Evolutionary conservation across 2,329 filamentous ascomycete genomes (phyloP).

Genomic region (Neonectria magnoliae): DNA sequence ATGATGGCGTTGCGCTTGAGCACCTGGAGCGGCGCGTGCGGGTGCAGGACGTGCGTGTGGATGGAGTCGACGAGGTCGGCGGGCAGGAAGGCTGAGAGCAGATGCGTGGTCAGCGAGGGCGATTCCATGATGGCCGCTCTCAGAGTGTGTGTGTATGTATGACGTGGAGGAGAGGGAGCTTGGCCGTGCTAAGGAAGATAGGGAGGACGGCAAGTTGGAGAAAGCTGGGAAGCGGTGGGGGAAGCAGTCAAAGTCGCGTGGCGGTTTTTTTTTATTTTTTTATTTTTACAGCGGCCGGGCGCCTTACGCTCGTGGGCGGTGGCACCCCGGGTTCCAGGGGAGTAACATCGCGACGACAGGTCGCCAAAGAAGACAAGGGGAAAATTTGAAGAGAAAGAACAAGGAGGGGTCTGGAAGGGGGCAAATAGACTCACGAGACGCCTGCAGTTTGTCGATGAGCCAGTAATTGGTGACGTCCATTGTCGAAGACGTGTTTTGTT

Average conservation of each 20-base stretch:
- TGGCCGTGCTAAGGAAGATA: background rate
- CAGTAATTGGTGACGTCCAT: slow-evolving; percentile 6
- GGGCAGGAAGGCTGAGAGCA: slow-evolving; percentile 55
- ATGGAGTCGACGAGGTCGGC: slow-evolving; percentile 56
- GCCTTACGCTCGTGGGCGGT: background rate
- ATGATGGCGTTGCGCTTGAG: slow-evolving; percentile 48
- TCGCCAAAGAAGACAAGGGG: background rate
- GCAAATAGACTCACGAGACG: background rate
- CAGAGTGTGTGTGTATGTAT: background rate
- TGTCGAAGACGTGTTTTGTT: background rate
- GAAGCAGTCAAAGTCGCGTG: slow-evolving; percentile 16
- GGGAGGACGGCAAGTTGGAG: background rate
- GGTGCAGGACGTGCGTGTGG: slow-evolving; percentile 59
- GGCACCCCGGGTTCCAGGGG: slow-evolving; percentile 1
- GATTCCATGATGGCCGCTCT: slow-evolving; percentile 42
- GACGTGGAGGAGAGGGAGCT: background rate
- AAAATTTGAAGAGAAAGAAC: background rate
- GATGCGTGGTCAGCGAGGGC: slow-evolving; percentile 43
- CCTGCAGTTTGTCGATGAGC: slow-evolving; percentile 1
- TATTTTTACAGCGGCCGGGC: slow-evolving; percentile 6
- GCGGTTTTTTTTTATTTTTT: slow-evolving; percentile 21
- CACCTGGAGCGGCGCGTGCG: slow-evolving; percentile 56
- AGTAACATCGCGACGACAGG: background rate
- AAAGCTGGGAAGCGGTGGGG: slow-evolving; percentile 9
- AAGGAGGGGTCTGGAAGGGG: no score